Base-by-base conservation (phyloP, 2,329 filamentous ascomycete species). In the Trichoderma arundinaceum region DNA sequence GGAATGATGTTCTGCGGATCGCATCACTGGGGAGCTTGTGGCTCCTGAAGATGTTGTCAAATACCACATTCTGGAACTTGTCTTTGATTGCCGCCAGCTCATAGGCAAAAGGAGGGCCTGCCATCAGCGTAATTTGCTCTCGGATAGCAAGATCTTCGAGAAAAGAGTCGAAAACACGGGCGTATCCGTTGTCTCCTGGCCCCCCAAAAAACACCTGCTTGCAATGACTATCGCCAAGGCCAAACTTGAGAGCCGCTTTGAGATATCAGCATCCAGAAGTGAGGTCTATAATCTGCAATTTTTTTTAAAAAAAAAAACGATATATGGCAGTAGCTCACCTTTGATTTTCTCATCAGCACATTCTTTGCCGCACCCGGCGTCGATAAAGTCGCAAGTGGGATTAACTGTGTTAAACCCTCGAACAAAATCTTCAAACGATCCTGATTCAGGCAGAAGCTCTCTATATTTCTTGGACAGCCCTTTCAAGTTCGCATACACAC, bases 341-440 rank as follows among this genome's bases (percentile, higher is more conserved):
- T 75, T 75, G 17, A 81, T 68, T 60, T 80, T 81, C 41, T 75
- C 74, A 69, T 81, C 79, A 1, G 77, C 72, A 53, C 78, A 80
- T 66, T 81, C 78, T 63, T 81, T 81, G 9, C 78, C 78, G 63
- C 76, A 73, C 6, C 79, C 79, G 9, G 77, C 78, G 71, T 81
- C 78, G 28, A 80, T 73, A 64, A 76, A 79, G 44, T 80, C 77
- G 67, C 75, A 79, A 19, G 77, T 62, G 1, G 71, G 60, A 54
- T 76, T 68, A 22, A 72, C 75, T 69, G 76, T 79, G 60, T 81
- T 81, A 71, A 81, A 80, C 0, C 78, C 79, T 17, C 76, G 76
- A 13, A 80, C 73, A 65, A 81, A 81, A 1, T 72, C 69, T 22
- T 69, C 64, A 44, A 81, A 69, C 0, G 68, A 67, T 7, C 68